A percentile compares a stretch with the other conserved stretches of the same genome.
These are phyloP conservation scores for Panicum hallii DNA, from an alignment of 202 grass and related monocot genomes.

Conservation along the genomic window DNA sequence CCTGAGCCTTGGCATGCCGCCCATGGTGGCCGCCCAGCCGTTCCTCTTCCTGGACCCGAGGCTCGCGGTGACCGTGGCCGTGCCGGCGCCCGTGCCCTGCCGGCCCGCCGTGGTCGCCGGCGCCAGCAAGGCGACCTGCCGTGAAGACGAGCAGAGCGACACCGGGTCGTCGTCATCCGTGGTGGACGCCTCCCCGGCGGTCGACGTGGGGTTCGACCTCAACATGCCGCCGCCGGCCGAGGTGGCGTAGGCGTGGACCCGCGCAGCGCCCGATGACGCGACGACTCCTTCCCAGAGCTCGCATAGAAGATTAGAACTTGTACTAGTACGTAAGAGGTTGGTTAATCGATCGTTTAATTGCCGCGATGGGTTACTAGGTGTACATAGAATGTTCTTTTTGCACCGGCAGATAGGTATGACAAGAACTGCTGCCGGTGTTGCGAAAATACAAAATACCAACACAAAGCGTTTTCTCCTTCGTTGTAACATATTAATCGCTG, in stretches of 20 bases:
- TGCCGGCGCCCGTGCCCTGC: conserved; percentile 35
- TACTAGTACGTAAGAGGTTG: conserved; percentile 37
- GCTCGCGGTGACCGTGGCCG: conserved; percentile 58
- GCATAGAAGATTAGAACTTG: conserved; percentile 24
- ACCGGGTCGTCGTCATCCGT: conserved; percentile 77
- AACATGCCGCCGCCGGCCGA: conserved; percentile 71
- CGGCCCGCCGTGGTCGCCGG: not conserved
- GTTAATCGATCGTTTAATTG: conserved; percentile 50
- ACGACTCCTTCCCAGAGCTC: not conserved
- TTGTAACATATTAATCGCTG: conserved; percentile 44
- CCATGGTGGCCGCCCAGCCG: conserved; percentile 48
- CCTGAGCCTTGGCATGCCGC: conserved; percentile 48
- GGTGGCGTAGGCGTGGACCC: conserved; percentile 25
- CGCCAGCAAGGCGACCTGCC: not conserved
- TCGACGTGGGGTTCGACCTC: conserved; percentile 64
- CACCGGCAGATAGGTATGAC: conserved; percentile 14
- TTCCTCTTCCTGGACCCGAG: conserved; percentile 61
- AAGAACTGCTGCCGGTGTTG: conserved; percentile 9
- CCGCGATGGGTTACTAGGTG: conserved; percentile 48
- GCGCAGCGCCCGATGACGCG: conserved; percentile 38
- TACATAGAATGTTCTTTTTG: conserved; percentile 59
- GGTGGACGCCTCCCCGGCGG: conserved; percentile 62
- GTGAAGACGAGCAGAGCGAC: conserved; percentile 67
- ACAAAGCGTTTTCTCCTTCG: conserved; percentile 18
- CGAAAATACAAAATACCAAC: not conserved